Base-by-base conservation (phyloP, 768 basidiomycete species). In the Wakefieldia striispora region DNA sequence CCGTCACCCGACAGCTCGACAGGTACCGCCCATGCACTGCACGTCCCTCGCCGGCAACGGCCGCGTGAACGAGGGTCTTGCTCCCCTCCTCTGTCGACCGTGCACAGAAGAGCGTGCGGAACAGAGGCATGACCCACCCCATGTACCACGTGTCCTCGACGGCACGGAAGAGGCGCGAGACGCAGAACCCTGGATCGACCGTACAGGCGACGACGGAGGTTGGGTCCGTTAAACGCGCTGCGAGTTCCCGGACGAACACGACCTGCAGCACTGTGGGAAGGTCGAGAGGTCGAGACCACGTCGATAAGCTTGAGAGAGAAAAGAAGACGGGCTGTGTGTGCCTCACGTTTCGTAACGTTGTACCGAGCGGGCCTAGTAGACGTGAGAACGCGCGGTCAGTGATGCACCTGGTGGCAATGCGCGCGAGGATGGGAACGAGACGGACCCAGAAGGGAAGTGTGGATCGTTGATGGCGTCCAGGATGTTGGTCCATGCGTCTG, bases 181-280 rank as follows among this genome's bases (percentile, higher is more conserved):
- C 27, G 31, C 66, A 70, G 43, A 60, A 65, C 2, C 71, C 70
- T 1, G 72, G 68, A 40, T 66, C 56, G 19, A 67, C 60, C 33
- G 61, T 44, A 12, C 29, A 29, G 29, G 6, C 6, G 29, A 29
- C 29, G 6, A 29, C 29, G 29, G 29, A 6, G 11, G 29, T 29
- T 29, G 11, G 11, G 29, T 29, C 29, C 29, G 29, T 3, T 29
- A 29, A 29, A 9, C 29, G 29, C 11, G 29, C 29, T 12, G 29
- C 11, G 4, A 29, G 29, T 29, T 29, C 29, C 13, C 29, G 29
- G 12, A 29, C 29, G 11, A 29, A 29, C 11, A 29, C 13, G 13
- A 29, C 29, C 12, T 29, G 2, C 3, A 29, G 29, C 29, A 29
- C 29, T 29, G 29, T 29, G 29, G 29, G 29, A 29, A 13, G 29